phyloP scores from a whole-genome alignment of 768 basidiomycete species.

The Chalciporus pseudorubinellus region DNA sequence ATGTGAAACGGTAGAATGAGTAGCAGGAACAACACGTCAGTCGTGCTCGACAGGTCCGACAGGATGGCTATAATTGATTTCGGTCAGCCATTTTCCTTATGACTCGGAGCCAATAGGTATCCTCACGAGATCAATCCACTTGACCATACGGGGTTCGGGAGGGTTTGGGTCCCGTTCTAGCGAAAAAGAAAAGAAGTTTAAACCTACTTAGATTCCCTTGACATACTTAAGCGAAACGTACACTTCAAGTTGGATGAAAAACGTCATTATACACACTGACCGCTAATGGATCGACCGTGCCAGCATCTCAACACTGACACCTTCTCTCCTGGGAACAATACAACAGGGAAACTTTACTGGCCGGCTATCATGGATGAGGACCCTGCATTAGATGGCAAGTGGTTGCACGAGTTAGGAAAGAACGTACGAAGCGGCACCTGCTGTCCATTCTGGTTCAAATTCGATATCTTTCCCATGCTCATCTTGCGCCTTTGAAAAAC shows the following conservation, averaged over 20 bases:
- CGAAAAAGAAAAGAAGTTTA: too few relatives aligned
- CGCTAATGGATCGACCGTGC: neutral
- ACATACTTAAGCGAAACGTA: neutral
- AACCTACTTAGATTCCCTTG: neutral
- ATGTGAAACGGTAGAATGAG: too few relatives aligned
- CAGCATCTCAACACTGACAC: conserved; percentile 5
- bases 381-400: neutral
- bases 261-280: neutral
- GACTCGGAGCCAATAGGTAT: too few relatives aligned
- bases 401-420: neutral
- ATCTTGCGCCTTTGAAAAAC: conserved; percentile 37
- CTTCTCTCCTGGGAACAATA: conserved; percentile 2
- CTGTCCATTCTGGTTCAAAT: conserved; percentile 11
- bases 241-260: neutral
- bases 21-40: too few relatives aligned
- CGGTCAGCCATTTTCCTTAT: too few relatives aligned
- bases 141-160: too few relatives aligned
- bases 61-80: too few relatives aligned
- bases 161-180: too few relatives aligned
- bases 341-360: conserved; percentile 7
- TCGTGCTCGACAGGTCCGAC: too few relatives aligned
- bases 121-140: too few relatives aligned
- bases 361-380: neutral
- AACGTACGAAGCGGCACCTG: conserved; percentile 7
- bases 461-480: conserved; percentile 23